Evolutionary conservation across 306 rosid genomes (phyloP).

Genomic region (Heteromeles arbutifolia): DNA sequence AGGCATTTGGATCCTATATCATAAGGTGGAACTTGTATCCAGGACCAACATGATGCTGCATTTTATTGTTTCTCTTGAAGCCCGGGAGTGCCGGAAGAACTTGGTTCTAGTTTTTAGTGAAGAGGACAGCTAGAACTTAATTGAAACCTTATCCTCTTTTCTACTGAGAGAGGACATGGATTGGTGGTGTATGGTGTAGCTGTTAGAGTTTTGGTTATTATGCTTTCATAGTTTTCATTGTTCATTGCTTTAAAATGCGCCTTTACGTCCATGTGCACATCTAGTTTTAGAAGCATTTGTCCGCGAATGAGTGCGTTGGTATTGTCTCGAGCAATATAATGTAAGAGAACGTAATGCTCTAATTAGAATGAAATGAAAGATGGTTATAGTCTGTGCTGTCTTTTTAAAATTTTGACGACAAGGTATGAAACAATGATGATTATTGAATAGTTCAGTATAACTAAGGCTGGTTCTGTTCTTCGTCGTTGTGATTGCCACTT

Average conservation of each 20-base stretch:
- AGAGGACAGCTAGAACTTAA: not conserved
- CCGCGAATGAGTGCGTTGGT: slow-evolving; percentile 2
- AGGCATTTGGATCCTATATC: not conserved
- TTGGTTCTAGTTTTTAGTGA: not conserved
- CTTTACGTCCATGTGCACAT: not conserved
- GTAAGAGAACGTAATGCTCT: slow-evolving; percentile 7
- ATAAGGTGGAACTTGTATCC: not conserved
- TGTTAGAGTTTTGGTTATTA: not conserved
- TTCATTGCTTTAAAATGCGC: not conserved
- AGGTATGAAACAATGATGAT: not conserved
- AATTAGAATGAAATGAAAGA: not conserved
- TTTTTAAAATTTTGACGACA: not conserved
- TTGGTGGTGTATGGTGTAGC: not conserved
- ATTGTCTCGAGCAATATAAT: not conserved
- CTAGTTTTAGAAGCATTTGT: not conserved
- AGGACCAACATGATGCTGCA: not conserved
- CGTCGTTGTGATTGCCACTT: not conserved
- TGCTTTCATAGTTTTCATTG: not conserved
- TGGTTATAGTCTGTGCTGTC: slow-evolving; percentile 6
- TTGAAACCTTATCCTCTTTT: not conserved
- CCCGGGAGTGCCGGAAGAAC: not conserved
- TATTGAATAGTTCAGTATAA: not conserved
- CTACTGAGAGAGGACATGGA: not conserved
- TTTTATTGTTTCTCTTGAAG: not conserved
- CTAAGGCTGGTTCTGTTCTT: not conserved